Conservation (phyloP, 1,284 basidiomycete genomes). For the Neonothopanus nambi region DNA sequence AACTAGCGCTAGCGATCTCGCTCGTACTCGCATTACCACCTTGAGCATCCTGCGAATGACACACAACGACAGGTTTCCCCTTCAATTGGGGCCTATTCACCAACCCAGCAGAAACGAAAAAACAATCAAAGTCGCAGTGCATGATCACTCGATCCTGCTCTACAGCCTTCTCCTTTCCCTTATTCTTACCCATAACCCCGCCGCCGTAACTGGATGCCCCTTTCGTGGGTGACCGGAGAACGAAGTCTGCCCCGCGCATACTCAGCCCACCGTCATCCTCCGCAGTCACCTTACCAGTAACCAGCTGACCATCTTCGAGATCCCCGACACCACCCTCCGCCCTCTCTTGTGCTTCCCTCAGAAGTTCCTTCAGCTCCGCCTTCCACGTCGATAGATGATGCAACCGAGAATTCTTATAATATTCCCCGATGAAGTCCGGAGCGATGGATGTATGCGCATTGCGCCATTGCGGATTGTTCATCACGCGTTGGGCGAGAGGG, state of each 20-base stretch:
- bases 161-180: conserved; percentile 37
- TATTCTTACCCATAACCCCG: conserved; percentile 43
- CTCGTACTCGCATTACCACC: conserved; percentile 79
- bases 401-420: conserved; percentile 89
- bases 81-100: conserved; percentile 75
- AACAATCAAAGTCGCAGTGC: conserved; percentile 97
- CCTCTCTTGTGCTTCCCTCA: conserved; percentile 75
- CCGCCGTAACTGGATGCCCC: conserved; percentile 19
- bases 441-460: conserved; percentile 85
- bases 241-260: conserved; percentile 59
- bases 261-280: conserved; percentile 39
- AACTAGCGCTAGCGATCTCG: conserved; percentile 94
- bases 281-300: conserved; percentile 14
- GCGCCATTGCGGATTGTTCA: conserved; percentile 84
- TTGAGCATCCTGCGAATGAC: conserved; percentile 82
- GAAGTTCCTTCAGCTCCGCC: conserved; percentile 80
- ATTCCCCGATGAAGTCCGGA: conserved; percentile 85
- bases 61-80: conserved; percentile 91
- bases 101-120: conserved; percentile 93
- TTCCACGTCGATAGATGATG: conserved; percentile 96
- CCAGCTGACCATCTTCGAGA: conserved; percentile 5
- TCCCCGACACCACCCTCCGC: conserved; percentile 47
- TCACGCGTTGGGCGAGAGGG: conserved; percentile 68
- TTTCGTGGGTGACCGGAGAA: conserved; percentile 47
- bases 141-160: conserved; percentile 70